Base-by-base conservation (phyloP, 805 yeast species). In the Teunomyces cretensis region DNA sequence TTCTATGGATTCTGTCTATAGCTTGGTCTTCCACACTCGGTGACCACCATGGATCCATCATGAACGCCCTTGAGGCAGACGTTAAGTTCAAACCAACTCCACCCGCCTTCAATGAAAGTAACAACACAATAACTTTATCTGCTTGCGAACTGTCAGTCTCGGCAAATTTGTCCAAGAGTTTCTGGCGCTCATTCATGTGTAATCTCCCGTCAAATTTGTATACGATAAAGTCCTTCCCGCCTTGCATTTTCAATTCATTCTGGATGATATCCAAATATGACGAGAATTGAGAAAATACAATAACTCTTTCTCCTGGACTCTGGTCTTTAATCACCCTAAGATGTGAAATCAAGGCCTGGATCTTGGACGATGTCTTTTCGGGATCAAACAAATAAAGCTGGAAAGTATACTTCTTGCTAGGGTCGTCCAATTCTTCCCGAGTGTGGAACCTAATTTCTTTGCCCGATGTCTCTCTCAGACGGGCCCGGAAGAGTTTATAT, bases 31-130 rank as follows among this genome's bases (percentile, higher is more conserved):
- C 96, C 43, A 85, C 81, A 40, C 96, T 88, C 38, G 88, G 95
- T 26, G 94, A 87, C 97, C 97, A 91, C 94, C 96, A 91, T 0
- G 97, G 97, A 57, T 91, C 97, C 88, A 92, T 85, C 79, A 91
- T 75, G 54, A 83, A 89, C 2, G 95, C 97, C 30, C 79, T 75
- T 0, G 88, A 84, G 0, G 97, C 96, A 41, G 84, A 80, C 0
- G 96, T 91, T 48, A 91, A 68, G 58, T 91, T 91, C 50, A 91
- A 71, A 0, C 97, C 97, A 9, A 90, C 96, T 6, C 97, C 97
- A 17, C 97, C 97, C 0, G 97, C 96, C 62, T 89, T 91, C 50
- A 90, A 67, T 6, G 96, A 86, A 14, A 91, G 61, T 16, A 91
- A 67, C 9, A 91, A 60, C 1, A 91, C 76, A 3, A 77, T 74